Conservation (phyloP, 495 filamentous ascomycete species). For the Venustampulla echinocandica region DNA sequence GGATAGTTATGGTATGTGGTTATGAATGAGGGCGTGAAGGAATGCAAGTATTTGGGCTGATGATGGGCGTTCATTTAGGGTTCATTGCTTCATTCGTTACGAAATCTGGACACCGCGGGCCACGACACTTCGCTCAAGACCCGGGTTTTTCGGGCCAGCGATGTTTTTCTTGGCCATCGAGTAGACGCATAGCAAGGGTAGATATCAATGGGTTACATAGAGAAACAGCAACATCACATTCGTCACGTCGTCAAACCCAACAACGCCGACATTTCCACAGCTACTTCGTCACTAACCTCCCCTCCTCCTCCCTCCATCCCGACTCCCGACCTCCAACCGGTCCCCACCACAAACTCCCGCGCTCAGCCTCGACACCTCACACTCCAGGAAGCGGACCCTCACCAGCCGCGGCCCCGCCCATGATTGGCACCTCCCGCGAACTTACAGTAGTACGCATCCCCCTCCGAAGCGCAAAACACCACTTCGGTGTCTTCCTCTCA, state of each 20-base stretch:
- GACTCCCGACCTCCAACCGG: slow-evolving; percentile 58
- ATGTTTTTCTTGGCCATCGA: neutral
- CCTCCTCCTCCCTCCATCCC: slow-evolving; percentile 86
- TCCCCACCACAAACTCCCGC: slow-evolving; percentile 75
- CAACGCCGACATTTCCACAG: slow-evolving; percentile 65
- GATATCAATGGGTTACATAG: neutral
- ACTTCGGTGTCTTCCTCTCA: slow-evolving; percentile 74
- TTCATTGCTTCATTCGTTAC: slow-evolving; percentile 20
- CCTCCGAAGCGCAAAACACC: slow-evolving; percentile 85
- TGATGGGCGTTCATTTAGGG: slow-evolving; percentile 2
- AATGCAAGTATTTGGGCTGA: neutral
- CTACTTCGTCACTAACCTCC: slow-evolving; percentile 94
- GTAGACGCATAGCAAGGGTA: neutral
- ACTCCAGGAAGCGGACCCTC: slow-evolving; percentile 41
- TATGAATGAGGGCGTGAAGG: neutral
- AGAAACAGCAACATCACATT: neutral
- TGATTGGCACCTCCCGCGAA: slow-evolving; percentile 53
- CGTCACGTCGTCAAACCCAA: neutral
- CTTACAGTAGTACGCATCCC: slow-evolving; percentile 98
- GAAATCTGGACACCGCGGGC: neutral
- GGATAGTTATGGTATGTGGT: slow-evolving; percentile 18
- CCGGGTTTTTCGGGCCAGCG: neutral
- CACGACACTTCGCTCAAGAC: too few relatives aligned
- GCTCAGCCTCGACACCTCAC: slow-evolving; percentile 75
- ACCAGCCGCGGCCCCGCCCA: slow-evolving; percentile 48